These are phyloP conservation scores for Backusella westeae DNA, from an alignment of 192 early-diverging fungal genomes.

Conservation along the genomic window DNA sequence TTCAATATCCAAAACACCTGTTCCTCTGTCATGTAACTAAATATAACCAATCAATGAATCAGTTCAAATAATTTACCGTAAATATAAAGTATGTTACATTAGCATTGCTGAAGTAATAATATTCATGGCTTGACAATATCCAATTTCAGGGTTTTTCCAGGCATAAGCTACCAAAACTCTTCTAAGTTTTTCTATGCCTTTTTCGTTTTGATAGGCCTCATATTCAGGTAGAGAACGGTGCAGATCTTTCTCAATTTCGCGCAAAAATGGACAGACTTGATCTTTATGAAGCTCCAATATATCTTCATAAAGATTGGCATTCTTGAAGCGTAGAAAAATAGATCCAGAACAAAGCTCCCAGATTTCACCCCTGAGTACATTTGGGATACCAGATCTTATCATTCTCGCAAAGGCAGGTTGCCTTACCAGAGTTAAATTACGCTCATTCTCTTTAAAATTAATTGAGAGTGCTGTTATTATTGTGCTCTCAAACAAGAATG, in stretches of 20 bases:
- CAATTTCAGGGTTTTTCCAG: conserved; percentile 85
- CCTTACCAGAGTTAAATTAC: conserved; percentile 79
- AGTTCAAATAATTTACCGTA: background rate
- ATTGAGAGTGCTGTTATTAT: background rate
- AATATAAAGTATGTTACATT: conserved; percentile 48
- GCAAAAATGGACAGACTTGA: conserved; percentile 62
- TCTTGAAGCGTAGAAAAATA: conserved; percentile 73
- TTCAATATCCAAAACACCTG: conserved; percentile 98
- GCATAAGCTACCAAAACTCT: conserved; percentile 87
- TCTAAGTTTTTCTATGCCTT: conserved; percentile 92
- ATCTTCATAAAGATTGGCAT: conserved; percentile 71
- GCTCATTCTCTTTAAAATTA: conserved; percentile 60
- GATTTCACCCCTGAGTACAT: conserved; percentile 77
- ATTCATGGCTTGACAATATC: conserved; percentile 99
- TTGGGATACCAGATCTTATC: conserved; percentile 79
- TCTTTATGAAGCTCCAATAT: conserved; percentile 58
- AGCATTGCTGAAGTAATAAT: conserved; percentile 93
- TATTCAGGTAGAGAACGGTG: conserved; percentile 93
- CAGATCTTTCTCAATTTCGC: conserved; percentile 91
- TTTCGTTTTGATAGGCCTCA: conserved; percentile 80
- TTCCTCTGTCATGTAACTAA: conserved; percentile 88
- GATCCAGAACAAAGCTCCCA: conserved; percentile 88
- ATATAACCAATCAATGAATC: background rate
- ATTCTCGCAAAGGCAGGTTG: conserved; percentile 74
- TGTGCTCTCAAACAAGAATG: background rate